Evolutionary conservation across 2,329 filamentous ascomycete species (phyloP).

Genomic region (Arthrobotrys iridis): DNA sequence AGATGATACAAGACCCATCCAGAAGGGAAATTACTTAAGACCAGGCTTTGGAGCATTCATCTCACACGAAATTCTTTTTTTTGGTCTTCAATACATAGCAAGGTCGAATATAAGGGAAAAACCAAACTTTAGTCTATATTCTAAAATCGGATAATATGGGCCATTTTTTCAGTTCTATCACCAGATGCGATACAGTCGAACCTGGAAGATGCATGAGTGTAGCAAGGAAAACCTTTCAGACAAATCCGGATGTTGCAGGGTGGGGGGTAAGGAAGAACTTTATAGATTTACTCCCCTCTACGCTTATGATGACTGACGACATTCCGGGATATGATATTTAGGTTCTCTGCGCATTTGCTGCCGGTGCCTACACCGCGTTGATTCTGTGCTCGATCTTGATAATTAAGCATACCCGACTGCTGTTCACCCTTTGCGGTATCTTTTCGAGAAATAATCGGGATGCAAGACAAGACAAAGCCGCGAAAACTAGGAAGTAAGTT

Average conservation of each 20-base stretch:
- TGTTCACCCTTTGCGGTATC: background rate
- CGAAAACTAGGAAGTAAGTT: too few species aligned
- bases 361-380: background rate
- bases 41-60: too few species aligned
- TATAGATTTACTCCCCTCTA: background rate
- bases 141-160: background rate
- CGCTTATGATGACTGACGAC: background rate
- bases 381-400: background rate
- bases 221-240: background rate
- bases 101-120: too few species aligned
- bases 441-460: background rate
- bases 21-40: too few species aligned
- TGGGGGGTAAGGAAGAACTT: background rate
- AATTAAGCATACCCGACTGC: background rate
- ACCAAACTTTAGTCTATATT: too few species aligned
- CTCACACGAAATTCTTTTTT: too few species aligned
- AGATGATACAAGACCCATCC: too few species aligned
- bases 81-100: too few species aligned
- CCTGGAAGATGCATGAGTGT: background rate
- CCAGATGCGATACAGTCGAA: background rate
- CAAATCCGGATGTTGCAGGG: slow-evolving; percentile 1
- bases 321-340: background rate
- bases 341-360: background rate
- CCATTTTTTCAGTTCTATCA: background rate
- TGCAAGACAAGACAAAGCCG: background rate